Base-by-base conservation (phyloP, 345 rosid genomes). In the Nasturtium officinale region DNA sequence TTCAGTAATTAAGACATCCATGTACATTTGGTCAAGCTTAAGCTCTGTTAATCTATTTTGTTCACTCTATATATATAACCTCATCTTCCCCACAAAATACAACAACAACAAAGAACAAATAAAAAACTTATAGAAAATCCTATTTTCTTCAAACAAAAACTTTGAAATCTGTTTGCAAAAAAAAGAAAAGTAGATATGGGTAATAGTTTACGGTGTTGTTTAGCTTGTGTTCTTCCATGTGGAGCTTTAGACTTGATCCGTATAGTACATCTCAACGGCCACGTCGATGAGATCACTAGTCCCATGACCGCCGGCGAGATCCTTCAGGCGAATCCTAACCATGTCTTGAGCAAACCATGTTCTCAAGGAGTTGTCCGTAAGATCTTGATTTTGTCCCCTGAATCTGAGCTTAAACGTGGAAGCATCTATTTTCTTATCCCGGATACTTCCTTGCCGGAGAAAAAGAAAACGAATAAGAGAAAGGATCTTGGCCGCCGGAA, bases 181-280 rank as follows among this genome's bases (percentile, higher is more conserved):
- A n/a, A n/a, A n/a, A n/a, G n/a, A n/a, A n/a, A 2, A n/a, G 74
- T 28, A 13, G 30, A 21, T 28, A 93, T 95, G 99, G 97, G 99
- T 12, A 95, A 95, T 68, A 90, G 90, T 71, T 77, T 95, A 77
- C 84, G 96, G 65, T 95, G 96, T 51, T 95, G 96, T 73, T 81
- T 95, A 84, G 96, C 96, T 33, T 95, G 98, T 74, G 86, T 95
- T 58, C 90, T 91, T 79, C 97, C 99, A 1, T 91, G 94, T 69
- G 99, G 98, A 55, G 99, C 98, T 47, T 85, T 95, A 54, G 99
- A 95, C 61, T 81, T 95, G 83, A 91, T 91, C 79, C 84, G 99
- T 5, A 83, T 95, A 74, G 98, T 95, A 73, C 99, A 91, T 78
- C 72, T 94, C 63, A 87, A 85, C 50, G 97, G 98, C 74, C 72